Evolutionary conservation across 331 rosid genomes (phyloP).

Genomic region (Ulmus americana): DNA sequence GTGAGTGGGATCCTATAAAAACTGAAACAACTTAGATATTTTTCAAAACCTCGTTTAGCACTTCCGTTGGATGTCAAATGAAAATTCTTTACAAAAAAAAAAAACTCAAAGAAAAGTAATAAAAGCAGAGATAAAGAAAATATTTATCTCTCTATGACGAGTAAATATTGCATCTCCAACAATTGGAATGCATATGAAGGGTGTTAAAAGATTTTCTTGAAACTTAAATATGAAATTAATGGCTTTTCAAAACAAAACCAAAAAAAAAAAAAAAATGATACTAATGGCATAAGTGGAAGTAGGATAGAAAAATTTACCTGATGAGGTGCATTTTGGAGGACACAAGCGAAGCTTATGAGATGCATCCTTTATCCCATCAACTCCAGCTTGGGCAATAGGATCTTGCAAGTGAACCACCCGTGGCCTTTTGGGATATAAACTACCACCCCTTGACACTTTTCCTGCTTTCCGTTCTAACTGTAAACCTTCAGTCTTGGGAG

Average conservation of each 20-base stretch:
- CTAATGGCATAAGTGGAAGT: too few species aligned
- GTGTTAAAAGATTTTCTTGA: too few species aligned
- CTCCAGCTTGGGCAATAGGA: constrained; percentile 29
- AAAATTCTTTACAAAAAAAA: not conserved
- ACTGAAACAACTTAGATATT: not conserved
- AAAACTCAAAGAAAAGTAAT: not conserved
- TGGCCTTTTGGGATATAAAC: constrained; percentile 49
- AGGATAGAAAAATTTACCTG: constrained; percentile 39
- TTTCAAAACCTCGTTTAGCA: not conserved
- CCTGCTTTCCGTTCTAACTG: constrained; percentile 48
- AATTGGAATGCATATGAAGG: too few species aligned
- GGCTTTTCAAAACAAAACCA: too few species aligned
- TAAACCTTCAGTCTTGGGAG: constrained; percentile 39
- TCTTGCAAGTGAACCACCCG: constrained; percentile 51
- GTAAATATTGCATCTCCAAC: too few species aligned
- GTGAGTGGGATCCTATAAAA: too few species aligned
- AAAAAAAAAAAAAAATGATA: too few species aligned
- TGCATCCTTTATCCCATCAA: constrained; percentile 44
- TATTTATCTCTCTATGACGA: too few species aligned
- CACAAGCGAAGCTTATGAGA: constrained; percentile 47
- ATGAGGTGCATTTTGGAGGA: constrained; percentile 41
- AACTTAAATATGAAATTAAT: too few species aligned
- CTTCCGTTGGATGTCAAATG: not conserved
- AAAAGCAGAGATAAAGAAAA: not conserved
- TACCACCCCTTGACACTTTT: constrained; percentile 45